Conservation (phyloP, 768 basidiomycete genomes). For the Termitomyces titanicus region DNA sequence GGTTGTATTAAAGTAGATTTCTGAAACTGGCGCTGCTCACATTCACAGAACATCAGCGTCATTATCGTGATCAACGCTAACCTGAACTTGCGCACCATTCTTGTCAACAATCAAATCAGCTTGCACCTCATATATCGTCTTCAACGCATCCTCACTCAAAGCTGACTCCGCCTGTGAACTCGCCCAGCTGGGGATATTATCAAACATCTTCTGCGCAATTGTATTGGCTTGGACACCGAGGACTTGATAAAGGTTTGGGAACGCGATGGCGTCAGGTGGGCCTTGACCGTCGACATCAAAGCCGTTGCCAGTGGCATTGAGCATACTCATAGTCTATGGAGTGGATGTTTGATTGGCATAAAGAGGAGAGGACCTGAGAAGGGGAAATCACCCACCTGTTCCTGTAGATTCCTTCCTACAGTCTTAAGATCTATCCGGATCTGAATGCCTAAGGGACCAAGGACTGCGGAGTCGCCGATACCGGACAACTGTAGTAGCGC, state of each 20-base stretch:
- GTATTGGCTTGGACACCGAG: slow-evolving; percentile 31
- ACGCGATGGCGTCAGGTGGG: slow-evolving; percentile 48
- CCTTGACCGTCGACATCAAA: slow-evolving; percentile 39
- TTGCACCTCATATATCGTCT: slow-evolving; percentile 42
- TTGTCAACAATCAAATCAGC: slow-evolving; percentile 43
- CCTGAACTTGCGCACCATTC: slow-evolving; percentile 29
- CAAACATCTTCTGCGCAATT: slow-evolving; percentile 32
- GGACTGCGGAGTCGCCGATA: slow-evolving; percentile 46
- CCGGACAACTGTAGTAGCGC: slow-evolving; percentile 52
- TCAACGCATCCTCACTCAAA: slow-evolving; percentile 35
- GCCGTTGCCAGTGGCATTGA: slow-evolving; percentile 37
- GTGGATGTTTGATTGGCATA: neutral
- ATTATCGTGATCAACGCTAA: slow-evolving; percentile 22
- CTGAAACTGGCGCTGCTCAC: slow-evolving; percentile 38
- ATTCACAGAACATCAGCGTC: neutral
- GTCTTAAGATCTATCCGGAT: slow-evolving; percentile 43
- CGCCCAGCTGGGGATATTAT: slow-evolving; percentile 39
- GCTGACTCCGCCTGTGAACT: slow-evolving; percentile 37
- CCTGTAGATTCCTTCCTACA: slow-evolving; percentile 57
- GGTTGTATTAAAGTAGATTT: slow-evolving; percentile 43
- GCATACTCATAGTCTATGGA: slow-evolving; percentile 35
- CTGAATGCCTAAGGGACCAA: slow-evolving; percentile 42
- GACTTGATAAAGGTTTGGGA: slow-evolving; percentile 46
- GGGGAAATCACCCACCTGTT: slow-evolving; percentile 37
- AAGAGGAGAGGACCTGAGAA: neutral